Evolutionary conservation across 2,329 filamentous ascomycete genomes (phyloP), one percentile per base, ranked within the genome.

Genomic region (Aspergillus sp.): DNA sequence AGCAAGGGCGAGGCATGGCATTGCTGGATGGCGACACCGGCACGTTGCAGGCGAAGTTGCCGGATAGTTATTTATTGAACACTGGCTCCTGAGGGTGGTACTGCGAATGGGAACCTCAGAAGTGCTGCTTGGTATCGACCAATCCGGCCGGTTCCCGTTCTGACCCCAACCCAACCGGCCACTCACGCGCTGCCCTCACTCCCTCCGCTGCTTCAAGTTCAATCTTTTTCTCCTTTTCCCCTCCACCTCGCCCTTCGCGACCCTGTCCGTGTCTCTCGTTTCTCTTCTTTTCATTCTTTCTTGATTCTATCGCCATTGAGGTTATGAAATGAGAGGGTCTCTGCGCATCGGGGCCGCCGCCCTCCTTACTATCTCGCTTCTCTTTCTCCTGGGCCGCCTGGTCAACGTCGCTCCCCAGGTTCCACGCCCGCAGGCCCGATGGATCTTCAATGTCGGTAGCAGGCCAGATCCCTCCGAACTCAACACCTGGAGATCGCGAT

Each of bases 361-460:
- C 61, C 66, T 73, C 49, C 65, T 73, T 51, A 63, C 72, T 52
- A 63, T 72, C 61, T 35, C 70, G 57, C 52, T 64, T 53, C 58
- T 73, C 40, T 33, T 71, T 59, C 58, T 73, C 23, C 56, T 73
- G 55, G 68, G 66, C 52, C 66, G 68, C 57, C 64, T 65, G 33
- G 47, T 68, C 51, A 60, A 63, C 44, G 37, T 59, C 48, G 45
- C 62, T 37, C 56, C 62, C 52, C 57, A 66, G 50, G 55, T 56
- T 41, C 58, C 62, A 48, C 59, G 54, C 14, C 61, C 68, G n/a
- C 61, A 60, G 41, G 64, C 65, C 14, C 62, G 69, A 60, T 71
- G 66, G 69, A 64, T 60, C 31, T 70, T 68, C 60, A 66, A 66
- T 35, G 62, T 61, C 7, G 60, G 64, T 39, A 46, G 49, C 55